Base-by-base conservation (phyloP, 148 eudicot genomes). In the Nyssa sinensis region DNA sequence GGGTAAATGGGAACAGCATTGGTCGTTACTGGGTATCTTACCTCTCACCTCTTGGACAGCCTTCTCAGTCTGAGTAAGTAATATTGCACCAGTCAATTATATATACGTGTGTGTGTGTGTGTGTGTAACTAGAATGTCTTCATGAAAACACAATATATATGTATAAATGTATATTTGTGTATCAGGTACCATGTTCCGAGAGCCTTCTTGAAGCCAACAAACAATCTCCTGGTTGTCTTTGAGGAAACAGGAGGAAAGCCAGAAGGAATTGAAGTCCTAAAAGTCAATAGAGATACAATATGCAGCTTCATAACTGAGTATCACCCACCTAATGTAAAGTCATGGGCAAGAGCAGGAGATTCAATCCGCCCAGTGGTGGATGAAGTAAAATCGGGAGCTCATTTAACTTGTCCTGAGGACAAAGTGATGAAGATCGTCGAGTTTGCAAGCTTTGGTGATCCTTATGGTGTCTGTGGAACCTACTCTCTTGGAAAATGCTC, bases 161-260 rank as follows among this genome's bases (percentile, higher is more conserved):
- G 39, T 4, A 35, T 35, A 35, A 4, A 35, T 47, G 53, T 47
- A 14, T 47, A 7, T 49, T 14, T 49, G 44, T 49, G 13, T 49
- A 49, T 49, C 41, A 93, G 96, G 90, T 93, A 95, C 79, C 97
- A 95, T 70, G 77, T 95, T 41, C 98, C 98, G 53, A 85, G 97
- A 68, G 37, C 91, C 41, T 90, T 70, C 82, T 72, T 92, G 75
- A 92, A 95, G 81, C 87, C 87, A 0, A 85, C 73, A 68, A 78
- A 84, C 75, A 95, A 95, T 74, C 81, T 90, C 3, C 35, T 95
- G 63, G 97, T 95, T 62, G 75, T 95, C 8, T 88, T 90, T 31
- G 98, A 94, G 66, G 97, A 95, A 75, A 71, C 73, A 1, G 89
- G 91, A 12, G 97, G 96, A 16, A 58, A 76, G 37, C 87, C 88